Evolutionary conservation across 805 yeast genomes (phyloP), one percentile per base, ranked within the genome.

Genomic region (Myxozyma mucilagina): DNA sequence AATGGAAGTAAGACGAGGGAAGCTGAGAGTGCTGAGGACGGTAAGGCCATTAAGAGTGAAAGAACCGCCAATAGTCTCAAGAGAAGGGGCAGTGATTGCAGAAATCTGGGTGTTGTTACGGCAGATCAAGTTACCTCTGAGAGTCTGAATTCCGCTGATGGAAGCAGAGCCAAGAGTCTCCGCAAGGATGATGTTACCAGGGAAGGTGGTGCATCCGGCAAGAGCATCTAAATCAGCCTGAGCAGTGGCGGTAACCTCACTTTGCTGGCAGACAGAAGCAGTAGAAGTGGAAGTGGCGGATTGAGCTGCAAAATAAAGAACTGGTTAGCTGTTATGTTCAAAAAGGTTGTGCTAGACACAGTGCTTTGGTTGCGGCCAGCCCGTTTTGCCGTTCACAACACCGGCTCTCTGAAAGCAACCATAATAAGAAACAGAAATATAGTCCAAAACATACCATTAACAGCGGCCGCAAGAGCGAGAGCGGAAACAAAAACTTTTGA

Each of bases 1-100:
- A 68, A 91, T 96, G 67, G 89, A 82, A 74, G 85, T 80, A 74
- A 93, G 84, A 69, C 82, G 79, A 67, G 96, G 96, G 75, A 92
- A 83, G 70, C 87, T 82, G 61, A 93, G 80, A 61, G 85, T 76
- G 68, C 79, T 70, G 75, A 94, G 82, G 63, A 84, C 76, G 71
- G 93, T 87, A 76, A 89, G 83, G 65, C 79, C 78, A 67, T 79
- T 74, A 67, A 94, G 78, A 63, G 77, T 75, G 69, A 94, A 82
- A 66, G 82, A 77, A 72, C 89, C 96, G 59, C 90, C 81, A 73
- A 94, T 86, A 70, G 85, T 82, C 72, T 84, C 80, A 73, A 94
- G 82, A 66, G 82, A 75, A 73, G 94, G 94, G 57, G 98, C 98
- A 69, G 87, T 75, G 77, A 94, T 80, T 41, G 84, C 70, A 58